A percentile compares a stretch with the other conserved stretches of the same genome.
Conservation (phyloP, 2,329 filamentous ascomycete genomes). For the Colletotrichum coccodes region DNA sequence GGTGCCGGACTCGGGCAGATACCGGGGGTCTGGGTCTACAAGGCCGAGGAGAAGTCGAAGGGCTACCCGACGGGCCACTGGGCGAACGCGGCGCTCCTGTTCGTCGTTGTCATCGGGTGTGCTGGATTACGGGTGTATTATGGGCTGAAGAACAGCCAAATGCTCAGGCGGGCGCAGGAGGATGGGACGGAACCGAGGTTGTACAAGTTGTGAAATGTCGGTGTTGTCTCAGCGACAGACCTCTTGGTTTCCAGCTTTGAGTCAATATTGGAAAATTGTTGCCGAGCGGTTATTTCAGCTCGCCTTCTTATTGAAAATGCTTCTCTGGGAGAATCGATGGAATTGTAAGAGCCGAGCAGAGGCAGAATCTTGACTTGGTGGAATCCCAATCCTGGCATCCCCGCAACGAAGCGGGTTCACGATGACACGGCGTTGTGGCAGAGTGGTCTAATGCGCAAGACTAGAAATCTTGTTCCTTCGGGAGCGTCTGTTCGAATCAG, state of each 20-base stretch:
- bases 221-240: neutral
- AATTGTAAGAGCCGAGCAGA: too few relatives aligned
- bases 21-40: constrained; percentile 79
- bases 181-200: constrained; percentile 47
- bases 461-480: constrained; percentile 34
- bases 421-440: constrained; percentile 25
- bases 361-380: too few relatives aligned
- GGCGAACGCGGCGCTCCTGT: constrained; percentile 69
- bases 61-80: constrained; percentile 79
- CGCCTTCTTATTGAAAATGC: too few relatives aligned
- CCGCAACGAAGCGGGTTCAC: constrained; percentile 8
- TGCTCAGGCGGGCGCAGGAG: constrained; percentile 43
- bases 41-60: constrained; percentile 64
- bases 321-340: neutral
- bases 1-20: constrained; percentile 77
- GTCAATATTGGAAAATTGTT: neutral
- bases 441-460: constrained; percentile 34
- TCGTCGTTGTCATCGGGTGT: constrained; percentile 67
- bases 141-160: constrained; percentile 53
- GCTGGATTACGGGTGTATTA: constrained; percentile 67
- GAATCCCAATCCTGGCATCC: neutral
- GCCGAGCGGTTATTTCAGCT: neutral
- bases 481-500: constrained; percentile 33
- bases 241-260: too few relatives aligned
- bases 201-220: constrained; percentile 49